Conservation (phyloP, 2,329 filamentous ascomycete genomes). For the Talaromyces sp. region DNA sequence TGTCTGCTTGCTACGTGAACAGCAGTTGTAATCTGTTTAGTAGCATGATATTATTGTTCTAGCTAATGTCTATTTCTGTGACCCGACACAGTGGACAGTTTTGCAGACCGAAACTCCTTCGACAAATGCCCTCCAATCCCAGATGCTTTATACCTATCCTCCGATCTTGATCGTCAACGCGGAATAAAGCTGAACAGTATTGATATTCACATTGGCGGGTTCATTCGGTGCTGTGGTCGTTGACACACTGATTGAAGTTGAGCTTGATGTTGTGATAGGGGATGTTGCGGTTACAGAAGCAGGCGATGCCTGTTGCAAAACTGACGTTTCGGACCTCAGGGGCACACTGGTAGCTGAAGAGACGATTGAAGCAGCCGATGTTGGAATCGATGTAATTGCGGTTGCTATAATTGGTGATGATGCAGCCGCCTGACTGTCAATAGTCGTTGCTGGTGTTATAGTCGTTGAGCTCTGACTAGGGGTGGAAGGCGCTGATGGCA, state of each 20-base stretch:
- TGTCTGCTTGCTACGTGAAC: background rate
- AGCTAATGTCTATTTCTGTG: background rate
- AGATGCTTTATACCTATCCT: background rate
- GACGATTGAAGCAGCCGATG: background rate
- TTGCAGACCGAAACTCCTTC: background rate
- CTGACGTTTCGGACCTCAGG: background rate
- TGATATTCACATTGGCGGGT: slow-evolving; percentile 10
- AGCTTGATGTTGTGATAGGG: background rate
- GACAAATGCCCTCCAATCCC: background rate
- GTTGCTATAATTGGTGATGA: background rate
- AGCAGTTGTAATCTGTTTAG: background rate
- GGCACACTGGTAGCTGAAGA: background rate
- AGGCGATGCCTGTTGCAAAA: background rate
- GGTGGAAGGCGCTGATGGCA: background rate
- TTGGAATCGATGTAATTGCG: background rate
- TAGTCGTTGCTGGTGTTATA: background rate
- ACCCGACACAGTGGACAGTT: background rate
- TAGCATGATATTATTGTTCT: slow-evolving; percentile 5
- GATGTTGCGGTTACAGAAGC: background rate
- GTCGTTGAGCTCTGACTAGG: background rate
- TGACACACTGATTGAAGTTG: background rate
- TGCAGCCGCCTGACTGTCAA: background rate
- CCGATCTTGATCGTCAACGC: slow-evolving; percentile 15
- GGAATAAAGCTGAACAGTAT: slow-evolving; percentile 12
- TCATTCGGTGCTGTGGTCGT: background rate